phyloP scores from a whole-genome alignment of 2,329 filamentous ascomycete genomes.

The Fusarium penzigii region DNA sequence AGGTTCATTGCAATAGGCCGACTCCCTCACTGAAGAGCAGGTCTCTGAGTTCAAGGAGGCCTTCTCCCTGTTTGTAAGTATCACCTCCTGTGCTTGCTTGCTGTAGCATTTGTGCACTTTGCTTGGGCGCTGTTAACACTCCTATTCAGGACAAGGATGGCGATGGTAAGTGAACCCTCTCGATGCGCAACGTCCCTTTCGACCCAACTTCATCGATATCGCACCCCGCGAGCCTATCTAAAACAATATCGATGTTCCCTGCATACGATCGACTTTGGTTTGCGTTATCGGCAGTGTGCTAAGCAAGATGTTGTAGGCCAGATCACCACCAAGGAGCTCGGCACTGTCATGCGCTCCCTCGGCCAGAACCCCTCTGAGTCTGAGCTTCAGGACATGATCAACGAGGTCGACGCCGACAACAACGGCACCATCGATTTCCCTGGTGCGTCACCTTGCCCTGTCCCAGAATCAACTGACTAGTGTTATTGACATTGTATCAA shows the following conservation, averaged over 20 bases:
- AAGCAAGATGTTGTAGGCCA: slow-evolving; percentile 59
- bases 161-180: slow-evolving; percentile 68
- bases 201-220: slow-evolving; percentile 8
- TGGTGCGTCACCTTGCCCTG: slow-evolving; percentile 53
- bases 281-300: slow-evolving; percentile 16
- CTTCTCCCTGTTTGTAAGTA: slow-evolving; percentile 97
- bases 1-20: slow-evolving; percentile 63
- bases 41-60: slow-evolving; percentile 99
- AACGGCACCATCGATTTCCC: slow-evolving; percentile 92
- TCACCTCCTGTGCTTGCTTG: not conserved
- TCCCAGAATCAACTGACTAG: not conserved
- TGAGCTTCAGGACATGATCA: slow-evolving; percentile 91
- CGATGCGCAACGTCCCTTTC: slow-evolving; percentile 13
- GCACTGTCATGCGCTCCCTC: slow-evolving; percentile 87
- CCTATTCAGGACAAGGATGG: slow-evolving; percentile 77
- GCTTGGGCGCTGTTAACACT: slow-evolving; percentile 26
- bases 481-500: slow-evolving; percentile 21
- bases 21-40: slow-evolving; percentile 99
- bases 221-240: slow-evolving; percentile 8
- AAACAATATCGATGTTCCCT: not conserved
- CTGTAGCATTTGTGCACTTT: not conserved
- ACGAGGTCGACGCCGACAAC: slow-evolving; percentile 90
- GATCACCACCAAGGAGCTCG: slow-evolving; percentile 89
- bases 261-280: slow-evolving; percentile 2
- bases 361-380: slow-evolving; percentile 90